phyloP scores from a whole-genome alignment of 495 filamentous ascomycete genomes.

The Oidiodendron maius region DNA sequence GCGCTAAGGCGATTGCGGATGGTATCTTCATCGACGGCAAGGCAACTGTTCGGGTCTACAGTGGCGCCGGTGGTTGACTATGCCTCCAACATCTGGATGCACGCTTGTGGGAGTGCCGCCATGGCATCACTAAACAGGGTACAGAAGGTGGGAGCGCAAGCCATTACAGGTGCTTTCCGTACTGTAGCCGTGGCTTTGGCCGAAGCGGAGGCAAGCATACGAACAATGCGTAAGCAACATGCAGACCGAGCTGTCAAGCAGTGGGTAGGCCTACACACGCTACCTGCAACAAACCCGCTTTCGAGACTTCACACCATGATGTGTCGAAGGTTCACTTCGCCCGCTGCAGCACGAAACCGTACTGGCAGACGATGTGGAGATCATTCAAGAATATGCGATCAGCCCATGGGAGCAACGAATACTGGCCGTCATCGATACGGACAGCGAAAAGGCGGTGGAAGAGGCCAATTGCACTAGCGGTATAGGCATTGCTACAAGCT shows the following conservation, averaged over 20 bases:
- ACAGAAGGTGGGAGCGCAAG: slow-evolving; percentile 29
- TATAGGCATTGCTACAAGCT: no score
- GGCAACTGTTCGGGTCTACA: slow-evolving; percentile 26
- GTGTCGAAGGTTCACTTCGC: slow-evolving; percentile 6
- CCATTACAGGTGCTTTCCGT: slow-evolving; percentile 24
- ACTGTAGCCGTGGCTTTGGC: slow-evolving; percentile 23
- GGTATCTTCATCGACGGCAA: slow-evolving; percentile 25
- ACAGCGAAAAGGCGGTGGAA: no score
- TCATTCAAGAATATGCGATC: no score
- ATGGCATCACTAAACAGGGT: slow-evolving; percentile 21
- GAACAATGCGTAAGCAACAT: not conserved
- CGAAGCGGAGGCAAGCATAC: slow-evolving; percentile 20
- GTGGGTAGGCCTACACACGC: slow-evolving; percentile 8
- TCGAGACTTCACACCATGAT: slow-evolving; percentile 8
- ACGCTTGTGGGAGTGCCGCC: slow-evolving; percentile 22
- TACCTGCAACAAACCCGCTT: slow-evolving; percentile 12
- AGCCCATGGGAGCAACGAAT: no score
- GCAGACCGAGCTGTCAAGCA: slow-evolving; percentile 1
- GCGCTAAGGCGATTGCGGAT: slow-evolving; percentile 24
- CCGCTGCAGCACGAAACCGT: no score
- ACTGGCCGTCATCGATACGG: no score
- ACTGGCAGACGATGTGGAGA: no score
- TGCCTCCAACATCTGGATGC: slow-evolving; percentile 29
- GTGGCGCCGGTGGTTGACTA: slow-evolving; percentile 30
- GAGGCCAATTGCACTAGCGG: no score